phyloP scores from a whole-genome alignment of 257 asterid species.

The Craterostigma plantagineum region DNA sequence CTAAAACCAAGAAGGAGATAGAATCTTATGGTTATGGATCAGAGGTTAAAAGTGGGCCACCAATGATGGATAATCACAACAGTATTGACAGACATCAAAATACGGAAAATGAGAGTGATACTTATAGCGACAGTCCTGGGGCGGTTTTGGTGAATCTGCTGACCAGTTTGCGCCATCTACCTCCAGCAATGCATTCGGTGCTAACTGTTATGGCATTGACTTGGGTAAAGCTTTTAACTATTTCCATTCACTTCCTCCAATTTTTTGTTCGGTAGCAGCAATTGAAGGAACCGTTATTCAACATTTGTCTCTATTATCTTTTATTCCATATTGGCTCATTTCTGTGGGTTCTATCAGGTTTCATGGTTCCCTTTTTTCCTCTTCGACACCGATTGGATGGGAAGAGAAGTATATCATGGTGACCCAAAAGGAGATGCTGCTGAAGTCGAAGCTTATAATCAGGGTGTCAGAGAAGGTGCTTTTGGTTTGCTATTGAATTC shows the following conservation, averaged over 20 bases:
- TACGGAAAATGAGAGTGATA: conserved; percentile 27
- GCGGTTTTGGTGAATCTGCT: conserved; percentile 89
- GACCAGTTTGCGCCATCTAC: conserved; percentile 92
- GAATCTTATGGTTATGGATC: no score
- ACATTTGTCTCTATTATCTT: no score
- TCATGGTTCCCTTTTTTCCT: conserved; percentile 99
- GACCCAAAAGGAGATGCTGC: conserved; percentile 71
- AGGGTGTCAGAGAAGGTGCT: conserved; percentile 99
- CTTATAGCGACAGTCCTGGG: conserved; percentile 69
- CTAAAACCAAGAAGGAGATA: no score
- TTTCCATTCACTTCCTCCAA: no score
- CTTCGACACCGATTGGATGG: conserved; percentile 99
- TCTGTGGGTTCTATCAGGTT: conserved; percentile 29
- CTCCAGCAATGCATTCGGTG: conserved; percentile 93
- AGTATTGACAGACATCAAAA: conserved; percentile 19
- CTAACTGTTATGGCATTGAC: conserved; percentile 97
- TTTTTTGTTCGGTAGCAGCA: no score
- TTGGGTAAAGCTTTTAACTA: conserved; percentile 49
- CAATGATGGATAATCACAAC: conserved; percentile 18
- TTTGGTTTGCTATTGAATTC: conserved; percentile 99
- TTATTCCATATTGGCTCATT: conserved; percentile 8
- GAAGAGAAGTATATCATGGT: conserved; percentile 97
- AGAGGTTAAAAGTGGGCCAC: conserved; percentile 16
- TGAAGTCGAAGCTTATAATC: conserved; percentile 61
- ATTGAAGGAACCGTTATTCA: no score